Base-by-base conservation (phyloP, 1,284 basidiomycete genomes). In the Phellopilus nigrolimitatus region DNA sequence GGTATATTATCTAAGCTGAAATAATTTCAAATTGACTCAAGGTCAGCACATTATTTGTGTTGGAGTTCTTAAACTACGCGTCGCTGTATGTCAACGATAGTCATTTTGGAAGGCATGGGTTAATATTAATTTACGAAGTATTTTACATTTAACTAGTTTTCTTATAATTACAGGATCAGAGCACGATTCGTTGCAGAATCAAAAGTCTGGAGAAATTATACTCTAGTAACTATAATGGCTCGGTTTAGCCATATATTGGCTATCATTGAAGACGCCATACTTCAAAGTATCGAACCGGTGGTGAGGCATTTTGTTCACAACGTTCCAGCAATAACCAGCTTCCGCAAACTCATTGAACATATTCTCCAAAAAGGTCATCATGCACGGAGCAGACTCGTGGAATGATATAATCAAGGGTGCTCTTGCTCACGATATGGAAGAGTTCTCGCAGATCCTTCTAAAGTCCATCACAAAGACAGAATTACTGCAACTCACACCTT, bases 321-420 rank as follows among this genome's bases (percentile, higher is more conserved):
- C n/a, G n/a, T 33, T 6, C 31, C n/a, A n/a, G n/a, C n/a, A n/a
- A n/a, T n/a, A n/a, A n/a, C n/a, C n/a, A n/a, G n/a, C n/a, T n/a
- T n/a, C n/a, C n/a, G n/a, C 10, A 33, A 33, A 33, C 10, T n/a
- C n/a, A 12, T 2, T 7, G 10, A 7, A 33, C 6, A 3, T n/a
- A n/a, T 33, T 33, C 31, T 12, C n/a, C 10, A 33, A 12, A 9
- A 33, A 33, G 31, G 10, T 33, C 6, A 7, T 33, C 3, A 33
- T 33, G 31, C 31, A 33, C 6, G 31, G 31, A 6, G 10, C 31
- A 6, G 31, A 33, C n/a, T 33, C 31, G 10, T 49, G 47, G 47
- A 38, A 27, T 9, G 47, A 49, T 19, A 40, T 40, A 5, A 49
- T 49, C 6, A 25, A 37, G 10, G 19, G 21, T 3, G 47, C 47